A percentile compares a stretch with the other conserved stretches of the same genome.
These are phyloP conservation scores for Auricularia heimuer DNA, from an alignment of 768 basidiomycete genomes.

Conservation along the genomic window DNA sequence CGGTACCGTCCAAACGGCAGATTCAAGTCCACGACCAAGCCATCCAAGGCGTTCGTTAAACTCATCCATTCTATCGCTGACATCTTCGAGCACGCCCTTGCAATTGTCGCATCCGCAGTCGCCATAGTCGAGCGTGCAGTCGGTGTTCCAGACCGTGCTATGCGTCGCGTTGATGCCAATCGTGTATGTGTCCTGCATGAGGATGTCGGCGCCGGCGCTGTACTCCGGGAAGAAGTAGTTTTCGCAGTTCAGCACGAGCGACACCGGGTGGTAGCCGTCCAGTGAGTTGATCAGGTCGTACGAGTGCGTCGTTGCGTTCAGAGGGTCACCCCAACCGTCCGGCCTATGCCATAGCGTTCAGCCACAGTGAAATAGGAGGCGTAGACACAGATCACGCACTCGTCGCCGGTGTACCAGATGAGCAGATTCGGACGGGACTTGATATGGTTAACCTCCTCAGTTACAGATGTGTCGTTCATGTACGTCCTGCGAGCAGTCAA, in stretches of 20 bases:
- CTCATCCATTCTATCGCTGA: slow-evolving; percentile 55
- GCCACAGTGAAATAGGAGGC: background rate
- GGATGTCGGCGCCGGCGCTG: slow-evolving; percentile 54
- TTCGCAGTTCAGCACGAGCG: slow-evolving; percentile 51
- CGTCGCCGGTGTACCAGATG: slow-evolving; percentile 63
- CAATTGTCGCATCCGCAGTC: slow-evolving; percentile 71
- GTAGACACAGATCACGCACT: slow-evolving; percentile 25
- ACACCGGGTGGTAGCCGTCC: slow-evolving; percentile 48
- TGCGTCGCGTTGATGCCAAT: slow-evolving; percentile 19
- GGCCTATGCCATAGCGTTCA: slow-evolving; percentile 13
- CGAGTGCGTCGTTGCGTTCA: slow-evolving; percentile 42
- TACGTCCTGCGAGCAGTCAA: slow-evolving; percentile 34
- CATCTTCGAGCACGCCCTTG: slow-evolving; percentile 56
- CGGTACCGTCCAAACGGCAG: slow-evolving; percentile 71
- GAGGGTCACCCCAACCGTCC: slow-evolving; percentile 59
- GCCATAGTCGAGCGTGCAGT: slow-evolving; percentile 39
- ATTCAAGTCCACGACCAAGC: slow-evolving; percentile 58
- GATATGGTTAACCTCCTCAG: slow-evolving; percentile 57
- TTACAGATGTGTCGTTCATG: slow-evolving; percentile 52
- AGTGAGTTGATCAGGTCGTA: slow-evolving; percentile 38
- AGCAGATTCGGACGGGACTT: slow-evolving; percentile 60
- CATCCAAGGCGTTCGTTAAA: slow-evolving; percentile 49
- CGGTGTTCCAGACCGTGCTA: slow-evolving; percentile 15
- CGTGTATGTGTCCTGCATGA: slow-evolving; percentile 61
- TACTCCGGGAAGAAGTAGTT: slow-evolving; percentile 55